Conservation (phyloP, 2,329 filamentous ascomycete genomes). For the Escovopsis sp. region DNA sequence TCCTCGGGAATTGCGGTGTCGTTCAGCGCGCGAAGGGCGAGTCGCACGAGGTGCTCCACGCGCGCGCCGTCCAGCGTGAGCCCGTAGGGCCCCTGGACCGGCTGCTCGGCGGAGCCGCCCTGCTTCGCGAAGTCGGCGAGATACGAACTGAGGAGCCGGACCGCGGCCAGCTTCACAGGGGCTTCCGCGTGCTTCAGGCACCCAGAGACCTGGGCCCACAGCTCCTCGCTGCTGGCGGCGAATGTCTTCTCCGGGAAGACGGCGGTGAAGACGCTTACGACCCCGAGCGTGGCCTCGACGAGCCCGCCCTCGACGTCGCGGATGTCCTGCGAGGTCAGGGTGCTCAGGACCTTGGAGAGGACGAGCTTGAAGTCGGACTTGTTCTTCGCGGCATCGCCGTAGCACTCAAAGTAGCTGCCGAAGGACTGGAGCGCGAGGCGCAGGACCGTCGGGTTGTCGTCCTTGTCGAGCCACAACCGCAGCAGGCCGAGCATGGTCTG, state of each 20-base stretch:
- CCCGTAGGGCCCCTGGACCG: conserved; percentile 55
- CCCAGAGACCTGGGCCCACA: conserved; percentile 57
- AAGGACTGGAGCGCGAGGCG: conserved; percentile 69
- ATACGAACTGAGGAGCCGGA: conserved; percentile 61
- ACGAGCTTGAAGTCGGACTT: conserved; percentile 54
- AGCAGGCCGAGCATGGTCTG: conserved; percentile 58
- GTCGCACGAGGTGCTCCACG: conserved; percentile 43
- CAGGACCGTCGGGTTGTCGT: conserved; percentile 54
- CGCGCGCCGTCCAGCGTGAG: conserved; percentile 50
- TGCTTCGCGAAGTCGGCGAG: conserved; percentile 64
- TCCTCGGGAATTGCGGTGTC: conserved; percentile 52
- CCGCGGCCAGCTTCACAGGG: conserved; percentile 62
- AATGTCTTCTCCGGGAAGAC: conserved; percentile 51
- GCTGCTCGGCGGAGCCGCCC: conserved; percentile 36
- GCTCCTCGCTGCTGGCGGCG: conserved; percentile 37
- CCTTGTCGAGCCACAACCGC: conserved; percentile 61
- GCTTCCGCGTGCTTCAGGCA: conserved; percentile 59
- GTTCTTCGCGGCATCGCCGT: conserved; percentile 41
- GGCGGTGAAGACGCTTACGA: conserved; percentile 52
- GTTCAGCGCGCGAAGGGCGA: conserved; percentile 40
- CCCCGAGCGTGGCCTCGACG: conserved; percentile 56
- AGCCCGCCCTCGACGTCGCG: conserved; percentile 51
- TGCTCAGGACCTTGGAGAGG: conserved; percentile 35
- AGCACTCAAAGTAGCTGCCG: conserved; percentile 65
- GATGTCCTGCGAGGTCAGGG: conserved; percentile 39